Evolutionary conservation across 192 early-diverging fungal species (phyloP), one percentile per base, ranked within the genome.

Genomic region (Phlyctochytrium bullatum): DNA sequence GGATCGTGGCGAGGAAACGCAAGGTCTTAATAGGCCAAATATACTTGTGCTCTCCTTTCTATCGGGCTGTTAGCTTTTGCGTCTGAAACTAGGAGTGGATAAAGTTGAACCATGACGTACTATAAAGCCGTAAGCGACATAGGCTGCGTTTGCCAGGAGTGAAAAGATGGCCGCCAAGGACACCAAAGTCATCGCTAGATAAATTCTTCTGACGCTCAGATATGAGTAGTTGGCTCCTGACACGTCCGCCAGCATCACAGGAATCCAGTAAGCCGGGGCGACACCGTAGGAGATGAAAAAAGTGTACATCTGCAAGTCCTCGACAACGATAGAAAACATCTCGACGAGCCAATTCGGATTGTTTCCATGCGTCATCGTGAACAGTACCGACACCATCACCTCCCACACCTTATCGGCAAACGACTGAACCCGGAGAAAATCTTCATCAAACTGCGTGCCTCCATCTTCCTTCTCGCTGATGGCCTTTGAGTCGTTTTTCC

Each of bases 281-380:
- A 66, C 12, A 17, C 56, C 52, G 33, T 24, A 28, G 6, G 51
- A 27, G 20, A 66, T 27, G 30, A 66, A 57, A 32, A 66, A 66
- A 27, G 64, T 57, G 12, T 33, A 1, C 6, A 66, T 27, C 51
- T 66, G 64, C 50, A 66, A 34, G 32, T 66, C 64, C 33, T 66
- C 64, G 33, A 66, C 53, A 0, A 66, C 28, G 25, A 32, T 14
- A 66, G 14, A n/a, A 14, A 20, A 24, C 28, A 54, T 54, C 33
- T 66, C 64, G 12, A 56, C 20, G 10, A 47, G 40, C 40, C 40
- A 47, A 20, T 47, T 14, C 6, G 40, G 40, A 14, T 47, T 56
- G 52, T 66, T 66, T 28, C 64, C 64, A 57, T 66, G 64, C 6
- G 51, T 52, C 64, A 66, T 66, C 20, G 27, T 54, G 33, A 66